Evolutionary conservation across 2,329 filamentous ascomycete genomes (phyloP).

Genomic region (Decorospora gaudefroyi): DNA sequence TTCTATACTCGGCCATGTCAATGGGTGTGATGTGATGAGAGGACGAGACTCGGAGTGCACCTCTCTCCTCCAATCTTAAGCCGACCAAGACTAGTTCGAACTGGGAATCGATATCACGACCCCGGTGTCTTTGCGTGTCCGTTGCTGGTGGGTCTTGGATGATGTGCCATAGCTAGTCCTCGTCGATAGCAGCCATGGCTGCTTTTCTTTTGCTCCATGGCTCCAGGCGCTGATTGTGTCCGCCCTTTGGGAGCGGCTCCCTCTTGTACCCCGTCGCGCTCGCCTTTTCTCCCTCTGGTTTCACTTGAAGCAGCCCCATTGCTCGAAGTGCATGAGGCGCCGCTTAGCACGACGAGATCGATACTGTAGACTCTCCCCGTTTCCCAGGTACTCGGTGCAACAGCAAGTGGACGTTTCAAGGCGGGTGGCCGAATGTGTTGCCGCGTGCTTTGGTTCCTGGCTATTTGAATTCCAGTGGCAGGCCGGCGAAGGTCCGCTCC

Average conservation of each 20-base stretch:
- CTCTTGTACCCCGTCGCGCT: conserved; percentile 42
- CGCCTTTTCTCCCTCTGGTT: conserved; percentile 40
- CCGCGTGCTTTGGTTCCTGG: conserved; percentile 49
- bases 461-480: conserved; percentile 40
- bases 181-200: conserved; percentile 30
- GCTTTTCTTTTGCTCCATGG: conserved; percentile 43
- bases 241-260: conserved; percentile 39
- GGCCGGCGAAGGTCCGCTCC: conserved; percentile 40
- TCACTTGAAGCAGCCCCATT: conserved; percentile 45
- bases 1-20: conserved; percentile 7
- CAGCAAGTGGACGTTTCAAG: conserved; percentile 46
- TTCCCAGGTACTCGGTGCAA: conserved; percentile 45
- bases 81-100: conserved; percentile 24
- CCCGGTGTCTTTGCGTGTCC: conserved; percentile 17
- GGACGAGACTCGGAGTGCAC: conserved; percentile 8
- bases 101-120: conserved; percentile 16
- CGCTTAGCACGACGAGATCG: conserved; percentile 44
- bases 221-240: conserved; percentile 37
- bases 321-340: conserved; percentile 47
- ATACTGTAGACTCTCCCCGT: conserved; percentile 34
- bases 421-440: conserved; percentile 45
- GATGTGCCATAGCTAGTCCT: conserved; percentile 23
- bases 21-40: conserved; percentile 6
- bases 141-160: conserved; percentile 26
- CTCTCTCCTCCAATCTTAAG: conserved; percentile 14